Conservation (phyloP, 345 rosid genomes). For the Euphorbia tirucalli region DNA sequence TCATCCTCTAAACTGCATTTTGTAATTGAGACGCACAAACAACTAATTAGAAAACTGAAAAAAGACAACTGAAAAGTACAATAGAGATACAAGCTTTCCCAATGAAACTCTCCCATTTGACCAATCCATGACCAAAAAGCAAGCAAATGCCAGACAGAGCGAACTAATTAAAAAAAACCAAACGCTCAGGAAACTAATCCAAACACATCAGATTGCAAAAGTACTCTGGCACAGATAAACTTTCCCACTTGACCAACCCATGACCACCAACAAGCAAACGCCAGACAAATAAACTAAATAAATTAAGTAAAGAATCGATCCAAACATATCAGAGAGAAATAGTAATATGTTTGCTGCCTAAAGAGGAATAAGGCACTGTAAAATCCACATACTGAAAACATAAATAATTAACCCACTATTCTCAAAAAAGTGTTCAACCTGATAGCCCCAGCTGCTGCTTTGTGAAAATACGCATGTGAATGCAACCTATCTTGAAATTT, state of each 20-base stretch:
- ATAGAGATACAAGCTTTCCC: neutral
- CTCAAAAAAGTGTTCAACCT: slow-evolving; percentile 39
- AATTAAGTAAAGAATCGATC: neutral
- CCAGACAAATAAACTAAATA: neutral
- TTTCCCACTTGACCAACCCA: neutral
- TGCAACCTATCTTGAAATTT: slow-evolving; percentile 96
- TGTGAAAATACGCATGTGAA: slow-evolving; percentile 86
- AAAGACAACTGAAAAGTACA: neutral
- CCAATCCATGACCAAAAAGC: neutral
- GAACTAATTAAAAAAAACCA: neutral
- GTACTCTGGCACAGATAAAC: neutral
- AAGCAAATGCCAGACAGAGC: neutral
- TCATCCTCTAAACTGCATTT: neutral
- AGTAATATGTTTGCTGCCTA: neutral
- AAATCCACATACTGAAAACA: neutral
- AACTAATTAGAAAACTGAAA: neutral
- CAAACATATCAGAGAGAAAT: neutral
- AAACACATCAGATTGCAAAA: neutral
- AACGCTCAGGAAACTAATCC: neutral
- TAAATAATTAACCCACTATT: neutral
- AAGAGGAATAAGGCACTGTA: neutral
- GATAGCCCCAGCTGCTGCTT: slow-evolving; percentile 93
- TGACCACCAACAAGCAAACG: neutral
- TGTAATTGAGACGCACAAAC: neutral
- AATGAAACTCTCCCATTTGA: neutral